Evolutionary conservation across 345 rosid genomes (phyloP).

Genomic region (Lepidium aucheri): DNA sequence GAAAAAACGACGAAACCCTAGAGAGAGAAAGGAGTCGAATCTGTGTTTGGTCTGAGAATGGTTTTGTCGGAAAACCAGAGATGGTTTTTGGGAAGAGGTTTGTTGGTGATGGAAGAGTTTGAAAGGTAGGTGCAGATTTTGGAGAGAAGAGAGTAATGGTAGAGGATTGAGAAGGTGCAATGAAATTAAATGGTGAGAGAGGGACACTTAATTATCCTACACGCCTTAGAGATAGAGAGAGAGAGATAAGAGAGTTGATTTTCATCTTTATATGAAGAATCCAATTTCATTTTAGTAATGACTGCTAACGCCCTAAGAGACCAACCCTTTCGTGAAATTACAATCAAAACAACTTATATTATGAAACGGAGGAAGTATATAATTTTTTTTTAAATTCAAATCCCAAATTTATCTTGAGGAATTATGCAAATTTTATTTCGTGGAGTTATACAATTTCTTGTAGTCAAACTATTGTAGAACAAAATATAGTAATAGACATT

Average conservation of each 20-base stretch:
- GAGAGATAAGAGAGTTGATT: background rate
- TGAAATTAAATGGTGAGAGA: conserved; percentile 29
- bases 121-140: conserved; percentile 30
- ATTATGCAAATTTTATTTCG: too few species aligned
- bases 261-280: background rate
- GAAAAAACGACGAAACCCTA: conserved; percentile 1
- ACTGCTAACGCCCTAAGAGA: background rate
- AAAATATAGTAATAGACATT: too few species aligned
- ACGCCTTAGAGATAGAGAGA: conserved; percentile 7
- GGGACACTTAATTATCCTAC: conserved; percentile 27
- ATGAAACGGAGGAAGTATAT: too few species aligned
- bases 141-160: conserved; percentile 19
- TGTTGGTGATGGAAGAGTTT: conserved; percentile 1
- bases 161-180: conserved; percentile 29
- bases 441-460: too few species aligned
- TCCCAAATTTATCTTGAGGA: too few species aligned
- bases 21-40: background rate
- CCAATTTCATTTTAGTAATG: background rate
- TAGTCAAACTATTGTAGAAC: too few species aligned
- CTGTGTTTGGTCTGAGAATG: conserved; percentile 1
- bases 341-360: too few species aligned
- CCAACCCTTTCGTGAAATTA: too few species aligned
- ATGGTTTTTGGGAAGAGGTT: conserved; percentile 1
- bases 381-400: too few species aligned
- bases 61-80: conserved; percentile 5